phyloP scores from a whole-genome alignment of 768 basidiomycete genomes.

The Boletus sp. region DNA sequence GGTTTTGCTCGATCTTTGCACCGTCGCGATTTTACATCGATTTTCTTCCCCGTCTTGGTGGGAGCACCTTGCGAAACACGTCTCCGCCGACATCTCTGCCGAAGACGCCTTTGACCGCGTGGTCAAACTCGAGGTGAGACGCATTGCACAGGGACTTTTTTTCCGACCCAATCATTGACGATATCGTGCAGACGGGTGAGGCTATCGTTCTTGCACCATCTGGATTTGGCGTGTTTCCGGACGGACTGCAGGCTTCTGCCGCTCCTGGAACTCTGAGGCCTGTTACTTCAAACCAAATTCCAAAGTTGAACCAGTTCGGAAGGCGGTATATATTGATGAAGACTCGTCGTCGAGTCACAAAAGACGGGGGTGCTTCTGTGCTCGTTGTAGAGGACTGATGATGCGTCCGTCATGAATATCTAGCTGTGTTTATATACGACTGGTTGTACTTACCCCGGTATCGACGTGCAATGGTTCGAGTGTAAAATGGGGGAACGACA shows the following conservation, averaged over 20 bases:
- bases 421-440: background rate
- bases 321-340: slow-evolving; percentile 59
- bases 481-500: too few species aligned
- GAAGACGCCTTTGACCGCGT: slow-evolving; percentile 65
- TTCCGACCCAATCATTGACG: background rate
- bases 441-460: background rate
- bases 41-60: slow-evolving; percentile 80
- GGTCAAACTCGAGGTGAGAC: slow-evolving; percentile 57
- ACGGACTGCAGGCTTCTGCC: slow-evolving; percentile 1
- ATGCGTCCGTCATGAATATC: background rate
- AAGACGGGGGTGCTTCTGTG: slow-evolving; percentile 64
- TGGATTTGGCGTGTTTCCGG: slow-evolving; percentile 47
- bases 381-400: slow-evolving; percentile 34
- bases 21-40: slow-evolving; percentile 62
- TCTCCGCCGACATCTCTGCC: slow-evolving; percentile 58
- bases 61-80: slow-evolving; percentile 65
- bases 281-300: slow-evolving; percentile 12
- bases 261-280: slow-evolving; percentile 8
- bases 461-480: background rate
- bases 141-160: background rate
- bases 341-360: slow-evolving; percentile 58
- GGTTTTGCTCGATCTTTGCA: slow-evolving; percentile 64
- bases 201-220: slow-evolving; percentile 69
- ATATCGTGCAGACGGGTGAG: slow-evolving; percentile 56
- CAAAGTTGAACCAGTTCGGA: slow-evolving; percentile 48